Base-by-base conservation (phyloP, 805 yeast species). In the Crinitomyces ghanaensis region DNA sequence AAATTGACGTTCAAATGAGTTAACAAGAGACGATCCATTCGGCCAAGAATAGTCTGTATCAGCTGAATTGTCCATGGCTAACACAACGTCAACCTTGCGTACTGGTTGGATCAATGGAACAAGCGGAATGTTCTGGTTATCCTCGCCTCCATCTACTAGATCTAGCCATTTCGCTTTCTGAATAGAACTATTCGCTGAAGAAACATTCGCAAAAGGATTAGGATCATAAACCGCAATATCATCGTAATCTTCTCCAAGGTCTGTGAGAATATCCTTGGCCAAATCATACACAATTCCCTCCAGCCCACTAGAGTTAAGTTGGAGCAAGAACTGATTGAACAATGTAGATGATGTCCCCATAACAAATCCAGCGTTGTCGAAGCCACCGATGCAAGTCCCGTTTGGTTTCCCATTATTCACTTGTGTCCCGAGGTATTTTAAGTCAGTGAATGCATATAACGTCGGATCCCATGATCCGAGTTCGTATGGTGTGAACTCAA, bases 381-480 rank as follows among this genome's bases (percentile, higher is more conserved):
- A 76, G 2, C 88, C 86, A 2, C 60, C 68, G 37, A 70, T 57
- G 57, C 95, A 85, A 7, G 53, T 49, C 9, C 59, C 57, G 26
- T 55, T 54, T 6, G 83, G 76, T 14, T 50, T 41, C 26, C 95
- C 95, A 39, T 72, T 63, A 17, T 63, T 47, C 22, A 78, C 66
- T 15, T 66, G 54, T 1, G 93, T 66, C 6, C 95, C 95, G 30
- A 81, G 53, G 50, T 78, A 83, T 53, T 73, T 67, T 28, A 72
- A 56, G 39, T 78, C 76, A 8, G 75, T 63, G 54, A 85, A 84
- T 2, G 77, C 59, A 35, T 67, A 62, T 35, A 81, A 56, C 1
- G 77, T 62, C 9, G 83, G 79, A 50, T 85, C 95, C 93, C 93
- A 84, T 4, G 93, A 75, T 9, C 95, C 95, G 49, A 84, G 57